Base-by-base conservation (phyloP, 768 basidiomycete genomes). In the Tylopilus rubrobrunneus region DNA sequence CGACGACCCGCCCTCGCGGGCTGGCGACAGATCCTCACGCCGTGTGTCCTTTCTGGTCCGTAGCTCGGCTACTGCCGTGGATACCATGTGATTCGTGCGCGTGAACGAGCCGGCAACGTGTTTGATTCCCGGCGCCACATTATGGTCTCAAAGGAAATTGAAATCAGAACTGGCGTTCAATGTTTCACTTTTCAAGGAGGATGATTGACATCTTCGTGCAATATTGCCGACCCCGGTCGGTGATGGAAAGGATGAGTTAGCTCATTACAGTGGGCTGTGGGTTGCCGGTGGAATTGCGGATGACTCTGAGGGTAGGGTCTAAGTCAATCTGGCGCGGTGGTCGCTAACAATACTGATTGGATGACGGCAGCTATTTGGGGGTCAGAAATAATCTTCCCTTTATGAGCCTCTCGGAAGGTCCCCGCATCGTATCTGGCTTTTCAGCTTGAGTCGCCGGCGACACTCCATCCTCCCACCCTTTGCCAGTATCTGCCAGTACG, bases 361-460 rank as follows among this genome's bases (percentile, higher is more conserved):
- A 40, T 60, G 23, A 50, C 63, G 61, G 60, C 53, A 59, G 36
- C 43, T 52, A 45, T 62, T 51, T 37, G 23, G 21, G 42, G 25
- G 43, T 45, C 55, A 56, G 50, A 58, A 57, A 55, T 56, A 58
- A 49, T 56, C 49, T 49, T 49, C 53, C 49, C 46, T 39, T 52
- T 65, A 57, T 52, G 64, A 48, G 49, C 53, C 27, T 40, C 48
- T 42, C 49, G 31, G 56, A 40, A 19, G 29, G 4, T 52, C 62
- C 45, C 57, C 56, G 40, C 52, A 53, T 39, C 52, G 51, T 61
- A 66, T 66, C 56, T 54, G 41, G 15, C 41, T 53, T 31, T 50
- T 49, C 34, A 39, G 33, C 12, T 25, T 37, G 36, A 17, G 36
- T 37, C 33, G 37, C 42, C 40, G 1, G 41, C 28, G 27, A 23